Base-by-base conservation (phyloP, 169 alveolate genomes). In the Plasmodium ovale region DNA sequence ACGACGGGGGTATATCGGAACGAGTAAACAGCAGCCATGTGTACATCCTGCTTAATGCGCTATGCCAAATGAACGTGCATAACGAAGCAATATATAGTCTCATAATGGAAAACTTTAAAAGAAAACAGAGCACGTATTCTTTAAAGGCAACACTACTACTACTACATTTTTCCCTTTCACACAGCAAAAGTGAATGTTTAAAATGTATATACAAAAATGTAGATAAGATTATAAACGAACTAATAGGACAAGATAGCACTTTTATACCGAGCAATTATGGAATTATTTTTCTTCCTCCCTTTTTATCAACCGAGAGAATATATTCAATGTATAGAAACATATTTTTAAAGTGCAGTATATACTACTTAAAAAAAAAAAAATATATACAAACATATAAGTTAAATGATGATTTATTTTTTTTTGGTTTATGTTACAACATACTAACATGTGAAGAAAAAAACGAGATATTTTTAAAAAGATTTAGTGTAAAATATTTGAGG, bases 401-500 rank as follows among this genome's bases (percentile, higher is more conserved):
- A 62, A 77, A 56, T 62, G 79, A 77, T 23, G 77, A 77, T 2
- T 31, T 77, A 12, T 39, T 77, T 23, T 60, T 39, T 25, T 27
- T 77, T 42, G 65, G 77, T 37, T 37, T 77, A 62, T 44, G 74
- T 62, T 77, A 60, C 59, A 77, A 77, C 71, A 54, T 77, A 27
- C 39, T 62, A 0, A n/a, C 53, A 37, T 44, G 56, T 49, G 14
- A 70, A 29, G 33, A 16, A 3, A 31, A 70, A 16, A 33, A 70
- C 10, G n/a, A 70, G 21, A n/a, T 16, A 29, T 59, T 77, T 60
- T 77, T 77, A 77, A 77, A 60, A 23, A 47, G 35, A 47, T 77
- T 77, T 64, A 77, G 62, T 31, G 59, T 77, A 77, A 60, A 77
- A 60, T 67, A 77, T 42, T 62, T 77, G 62, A 60, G 53, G 62